Conservation (phyloP, 1,284 basidiomycete genomes). For the Sporisorium reilianum region DNA sequence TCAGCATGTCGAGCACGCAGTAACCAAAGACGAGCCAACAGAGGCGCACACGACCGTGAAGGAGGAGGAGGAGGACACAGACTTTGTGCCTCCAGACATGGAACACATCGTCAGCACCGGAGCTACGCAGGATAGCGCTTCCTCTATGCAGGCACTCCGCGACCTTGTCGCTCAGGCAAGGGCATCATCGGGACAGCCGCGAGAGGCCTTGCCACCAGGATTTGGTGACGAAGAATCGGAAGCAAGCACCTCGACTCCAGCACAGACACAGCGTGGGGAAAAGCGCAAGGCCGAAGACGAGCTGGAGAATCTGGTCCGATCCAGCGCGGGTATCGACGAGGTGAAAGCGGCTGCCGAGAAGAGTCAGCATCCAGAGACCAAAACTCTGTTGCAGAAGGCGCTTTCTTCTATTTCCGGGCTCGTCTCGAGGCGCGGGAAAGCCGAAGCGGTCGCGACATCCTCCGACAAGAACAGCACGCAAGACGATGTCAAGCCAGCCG, state of each 20-base stretch:
- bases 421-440: conserved; percentile 27
- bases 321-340: conserved; percentile 34
- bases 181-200: conserved; percentile 33
- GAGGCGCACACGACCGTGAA: background rate
- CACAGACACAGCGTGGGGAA: conserved; percentile 16
- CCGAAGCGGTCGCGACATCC: conserved; percentile 5
- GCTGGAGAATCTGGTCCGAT: conserved; percentile 20
- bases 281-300: conserved; percentile 47
- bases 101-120: conserved; percentile 49
- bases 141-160: conserved; percentile 42
- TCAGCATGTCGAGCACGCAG: background rate
- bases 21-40: background rate
- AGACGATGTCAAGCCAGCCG: conserved; percentile 1
- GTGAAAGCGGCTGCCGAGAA: conserved; percentile 34
- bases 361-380: conserved; percentile 42
- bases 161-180: conserved; percentile 45
- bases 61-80: conserved; percentile 19
- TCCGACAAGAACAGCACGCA: background rate
- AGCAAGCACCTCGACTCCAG: conserved; percentile 1
- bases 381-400: conserved; percentile 38
- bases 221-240: conserved; percentile 30
- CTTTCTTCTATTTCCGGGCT: conserved; percentile 41
- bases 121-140: conserved; percentile 31
- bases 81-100: conserved; percentile 42
- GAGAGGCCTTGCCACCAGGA: conserved; percentile 42